phyloP scores from a whole-genome alignment of 208 protist genomes.

The Herpetomonas samuelpessoai region DNA sequence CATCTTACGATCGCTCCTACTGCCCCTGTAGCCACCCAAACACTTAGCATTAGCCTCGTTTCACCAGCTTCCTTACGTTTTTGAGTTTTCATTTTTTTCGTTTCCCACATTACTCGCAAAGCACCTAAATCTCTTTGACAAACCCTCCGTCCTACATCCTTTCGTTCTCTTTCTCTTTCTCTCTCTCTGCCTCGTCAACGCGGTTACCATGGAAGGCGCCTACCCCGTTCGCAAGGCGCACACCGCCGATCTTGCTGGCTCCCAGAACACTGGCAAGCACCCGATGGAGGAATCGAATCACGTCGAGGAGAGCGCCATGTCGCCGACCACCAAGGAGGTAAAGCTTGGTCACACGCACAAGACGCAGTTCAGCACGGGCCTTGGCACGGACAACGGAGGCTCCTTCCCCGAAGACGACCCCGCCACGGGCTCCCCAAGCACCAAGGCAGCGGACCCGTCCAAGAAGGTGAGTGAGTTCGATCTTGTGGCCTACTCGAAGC shows the following conservation, averaged over 20 bases:
- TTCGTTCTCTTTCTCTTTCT: too few species aligned
- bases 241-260: slow-evolving; percentile 31
- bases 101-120: too few species aligned
- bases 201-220: background rate
- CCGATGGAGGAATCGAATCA: slow-evolving; percentile 4
- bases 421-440: too few species aligned
- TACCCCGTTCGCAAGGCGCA: slow-evolving; percentile 38
- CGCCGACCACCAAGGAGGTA: slow-evolving; percentile 37
- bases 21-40: background rate
- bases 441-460: slow-evolving; percentile 4
- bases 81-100: too few species aligned
- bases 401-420: too few species aligned
- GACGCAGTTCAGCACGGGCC: slow-evolving; percentile 55
- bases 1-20: background rate
- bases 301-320: slow-evolving; percentile 19
- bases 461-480: slow-evolving; percentile 65
- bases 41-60: background rate
- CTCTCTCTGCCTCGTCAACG: too few species aligned
- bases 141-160: too few species aligned
- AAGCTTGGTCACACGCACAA: slow-evolving; percentile 22
- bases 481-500: slow-evolving; percentile 78
- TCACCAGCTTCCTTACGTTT: too few species aligned
- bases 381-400: slow-evolving; percentile 15
- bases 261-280: slow-evolving; percentile 6
- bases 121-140: too few species aligned